Conservation (phyloP, 768 basidiomycete species). For the Leccinum sublutescens region DNA sequence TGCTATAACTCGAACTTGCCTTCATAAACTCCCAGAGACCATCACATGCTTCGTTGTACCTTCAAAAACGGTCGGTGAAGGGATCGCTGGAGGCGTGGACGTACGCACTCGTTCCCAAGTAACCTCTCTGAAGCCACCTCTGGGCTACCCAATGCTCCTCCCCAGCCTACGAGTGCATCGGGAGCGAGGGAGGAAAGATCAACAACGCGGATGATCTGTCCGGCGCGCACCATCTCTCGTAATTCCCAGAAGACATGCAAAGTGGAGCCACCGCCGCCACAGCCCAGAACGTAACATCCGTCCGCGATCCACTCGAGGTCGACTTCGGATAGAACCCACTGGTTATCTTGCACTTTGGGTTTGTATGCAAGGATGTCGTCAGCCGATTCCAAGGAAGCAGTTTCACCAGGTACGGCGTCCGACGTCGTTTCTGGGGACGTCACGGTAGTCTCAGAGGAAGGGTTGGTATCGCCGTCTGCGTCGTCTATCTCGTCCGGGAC, state of each 20-base stretch:
- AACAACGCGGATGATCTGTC: conserved; percentile 44
- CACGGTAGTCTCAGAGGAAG: conserved; percentile 6
- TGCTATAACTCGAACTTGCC: conserved; percentile 7
- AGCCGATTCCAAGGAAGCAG: conserved; percentile 12
- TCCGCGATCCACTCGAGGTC: conserved; percentile 60
- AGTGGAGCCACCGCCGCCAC: conserved; percentile 62
- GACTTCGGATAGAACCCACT: conserved; percentile 46
- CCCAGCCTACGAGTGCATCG: conserved; percentile 42
- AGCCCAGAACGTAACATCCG: conserved; percentile 61
- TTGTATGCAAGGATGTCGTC: conserved; percentile 36
- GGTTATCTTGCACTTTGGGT: conserved; percentile 38
- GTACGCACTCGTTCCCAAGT: conserved; percentile 36
- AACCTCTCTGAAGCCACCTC: conserved; percentile 38
- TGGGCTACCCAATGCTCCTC: conserved; percentile 44
- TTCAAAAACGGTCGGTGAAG: conserved; percentile 6
- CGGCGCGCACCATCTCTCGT: conserved; percentile 52
- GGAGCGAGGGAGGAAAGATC: conserved; percentile 42
- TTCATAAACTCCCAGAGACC: conserved; percentile 32
- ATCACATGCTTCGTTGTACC: conserved; percentile 34
- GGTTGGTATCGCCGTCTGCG: not conserved
- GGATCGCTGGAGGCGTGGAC: not conserved
- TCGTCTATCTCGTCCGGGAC: conserved; percentile 24
- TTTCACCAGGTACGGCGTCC: conserved; percentile 10
- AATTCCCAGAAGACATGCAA: conserved; percentile 50
- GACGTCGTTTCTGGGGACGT: not conserved